Percentiles rank a stretch among this genome's conserved stretches.
Conservation (phyloP, 495 filamentous ascomycete species). For the Aspergillus baeticus region DNA sequence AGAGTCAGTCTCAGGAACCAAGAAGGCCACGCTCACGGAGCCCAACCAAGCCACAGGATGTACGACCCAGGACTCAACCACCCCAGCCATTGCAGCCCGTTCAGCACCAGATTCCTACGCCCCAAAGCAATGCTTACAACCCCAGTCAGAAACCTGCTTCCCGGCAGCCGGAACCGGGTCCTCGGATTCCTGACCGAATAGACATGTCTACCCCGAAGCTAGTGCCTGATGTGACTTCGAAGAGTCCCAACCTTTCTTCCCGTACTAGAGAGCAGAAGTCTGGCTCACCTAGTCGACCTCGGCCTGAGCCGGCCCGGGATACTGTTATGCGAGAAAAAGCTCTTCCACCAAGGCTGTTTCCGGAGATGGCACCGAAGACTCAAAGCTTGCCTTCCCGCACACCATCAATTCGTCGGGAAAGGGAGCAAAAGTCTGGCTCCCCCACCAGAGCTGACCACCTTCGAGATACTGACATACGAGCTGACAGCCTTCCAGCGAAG, state of each 20-base stretch:
- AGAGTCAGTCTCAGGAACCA: constrained; percentile 7
- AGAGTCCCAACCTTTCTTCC: background rate
- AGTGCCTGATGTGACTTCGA: background rate
- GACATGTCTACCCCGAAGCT: constrained; percentile 5
- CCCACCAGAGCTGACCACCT: background rate
- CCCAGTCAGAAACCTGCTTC: constrained; percentile 1
- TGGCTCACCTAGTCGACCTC: background rate
- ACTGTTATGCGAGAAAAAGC: background rate
- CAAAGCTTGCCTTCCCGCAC: background rate
- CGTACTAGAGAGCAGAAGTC: background rate
- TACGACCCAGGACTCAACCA: background rate
- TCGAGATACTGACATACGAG: background rate
- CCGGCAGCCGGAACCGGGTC: background rate
- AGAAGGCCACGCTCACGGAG: constrained; percentile 5
- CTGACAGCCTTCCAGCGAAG: background rate
- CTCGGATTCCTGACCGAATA: background rate
- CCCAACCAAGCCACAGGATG: constrained; percentile 6
- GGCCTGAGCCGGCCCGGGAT: background rate
- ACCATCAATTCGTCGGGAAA: background rate
- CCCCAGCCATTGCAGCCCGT: background rate
- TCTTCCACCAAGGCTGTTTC: background rate
- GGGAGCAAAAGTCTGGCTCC: background rate
- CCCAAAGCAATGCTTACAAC: background rate
- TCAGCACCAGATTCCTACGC: background rate
- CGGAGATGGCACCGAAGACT: background rate